Conservation (phyloP, 257 asterid species). For the Cynanchum wilfordii region DNA sequence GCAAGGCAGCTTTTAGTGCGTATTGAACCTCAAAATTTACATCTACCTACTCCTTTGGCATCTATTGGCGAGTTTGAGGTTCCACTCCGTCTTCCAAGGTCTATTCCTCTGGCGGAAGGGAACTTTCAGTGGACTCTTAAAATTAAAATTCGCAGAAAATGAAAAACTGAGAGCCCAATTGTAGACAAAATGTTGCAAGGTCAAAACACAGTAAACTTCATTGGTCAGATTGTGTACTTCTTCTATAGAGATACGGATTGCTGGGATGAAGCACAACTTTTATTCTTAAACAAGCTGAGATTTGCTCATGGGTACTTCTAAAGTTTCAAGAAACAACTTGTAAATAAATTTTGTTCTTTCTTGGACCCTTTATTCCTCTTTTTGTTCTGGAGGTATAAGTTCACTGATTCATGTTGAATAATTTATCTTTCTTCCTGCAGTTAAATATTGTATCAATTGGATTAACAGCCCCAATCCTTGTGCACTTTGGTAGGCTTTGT, state of each 20-base stretch:
- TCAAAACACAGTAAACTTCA: neutral
- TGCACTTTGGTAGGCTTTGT: too few relatives aligned
- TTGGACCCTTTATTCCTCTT: neutral
- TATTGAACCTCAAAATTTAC: conserved; percentile 67
- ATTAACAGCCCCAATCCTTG: too few relatives aligned
- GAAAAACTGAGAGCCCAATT: conserved; percentile 5
- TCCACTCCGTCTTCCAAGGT: conserved; percentile 68
- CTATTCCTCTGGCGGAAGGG: conserved; percentile 76
- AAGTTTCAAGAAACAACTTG: neutral
- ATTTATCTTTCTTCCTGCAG: too few relatives aligned
- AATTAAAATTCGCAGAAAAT: conserved; percentile 46
- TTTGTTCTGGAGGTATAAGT: neutral
- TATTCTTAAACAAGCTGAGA: neutral
- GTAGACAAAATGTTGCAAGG: neutral
- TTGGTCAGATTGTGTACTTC: neutral
- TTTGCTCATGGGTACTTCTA: neutral
- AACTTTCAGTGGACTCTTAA: conserved; percentile 47
- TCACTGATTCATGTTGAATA: neutral
- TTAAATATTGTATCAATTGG: too few relatives aligned
- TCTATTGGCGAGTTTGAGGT: conserved; percentile 72
- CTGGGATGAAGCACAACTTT: neutral
- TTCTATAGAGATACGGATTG: neutral
- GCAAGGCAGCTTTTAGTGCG: conserved; percentile 67
- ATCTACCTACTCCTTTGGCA: conserved; percentile 52
- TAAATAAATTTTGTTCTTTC: neutral